These are phyloP conservation scores for Meira nashicola DNA, from an alignment of 1,284 basidiomycete genomes.

Conservation along the genomic window DNA sequence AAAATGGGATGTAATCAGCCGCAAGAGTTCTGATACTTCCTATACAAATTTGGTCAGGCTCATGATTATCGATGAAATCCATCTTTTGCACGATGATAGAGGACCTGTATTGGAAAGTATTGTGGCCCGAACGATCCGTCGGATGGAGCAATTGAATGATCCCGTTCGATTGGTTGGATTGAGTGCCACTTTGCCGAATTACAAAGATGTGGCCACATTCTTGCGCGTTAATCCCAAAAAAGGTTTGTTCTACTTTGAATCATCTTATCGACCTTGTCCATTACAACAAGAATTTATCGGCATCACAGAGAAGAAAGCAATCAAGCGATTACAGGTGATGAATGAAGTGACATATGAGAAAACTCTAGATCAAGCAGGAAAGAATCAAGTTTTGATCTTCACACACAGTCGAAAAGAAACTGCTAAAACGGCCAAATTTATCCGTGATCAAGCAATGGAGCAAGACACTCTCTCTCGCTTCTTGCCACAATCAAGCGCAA, in stretches of 20 bases:
- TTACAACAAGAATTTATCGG: constrained; percentile 96
- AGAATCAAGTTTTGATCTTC: constrained; percentile 67
- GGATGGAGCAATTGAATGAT: constrained; percentile 80
- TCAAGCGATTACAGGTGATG: constrained; percentile 95
- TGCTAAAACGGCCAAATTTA: constrained; percentile 90
- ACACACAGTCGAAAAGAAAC: constrained; percentile 98
- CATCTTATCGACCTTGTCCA: constrained; percentile 83
- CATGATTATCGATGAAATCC: constrained; percentile 98
- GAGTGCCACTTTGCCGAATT: constrained; percentile 95
- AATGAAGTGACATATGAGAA: constrained; percentile 99
- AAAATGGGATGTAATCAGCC: constrained; percentile 94
- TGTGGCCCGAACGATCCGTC: constrained; percentile 81
- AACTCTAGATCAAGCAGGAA: constrained; percentile 51
- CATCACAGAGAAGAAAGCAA: constrained; percentile 98
- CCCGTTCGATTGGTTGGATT: constrained; percentile 87
- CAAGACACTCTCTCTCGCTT: constrained; percentile 93
- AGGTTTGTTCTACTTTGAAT: constrained; percentile 93
- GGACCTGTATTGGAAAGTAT: constrained; percentile 94
- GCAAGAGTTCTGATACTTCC: constrained; percentile 92
- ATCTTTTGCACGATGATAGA: constrained; percentile 93
- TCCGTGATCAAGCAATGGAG: constrained; percentile 91
- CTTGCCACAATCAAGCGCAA: constrained; percentile 57
- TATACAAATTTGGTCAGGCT: constrained; percentile 96
- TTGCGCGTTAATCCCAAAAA: constrained; percentile 86
- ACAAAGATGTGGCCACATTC: constrained; percentile 97